Percentiles rank a stretch among this genome's conserved stretches.
Conservation (phyloP, 352 stramenopile species). For the Phytophthora chlamydospora region DNA sequence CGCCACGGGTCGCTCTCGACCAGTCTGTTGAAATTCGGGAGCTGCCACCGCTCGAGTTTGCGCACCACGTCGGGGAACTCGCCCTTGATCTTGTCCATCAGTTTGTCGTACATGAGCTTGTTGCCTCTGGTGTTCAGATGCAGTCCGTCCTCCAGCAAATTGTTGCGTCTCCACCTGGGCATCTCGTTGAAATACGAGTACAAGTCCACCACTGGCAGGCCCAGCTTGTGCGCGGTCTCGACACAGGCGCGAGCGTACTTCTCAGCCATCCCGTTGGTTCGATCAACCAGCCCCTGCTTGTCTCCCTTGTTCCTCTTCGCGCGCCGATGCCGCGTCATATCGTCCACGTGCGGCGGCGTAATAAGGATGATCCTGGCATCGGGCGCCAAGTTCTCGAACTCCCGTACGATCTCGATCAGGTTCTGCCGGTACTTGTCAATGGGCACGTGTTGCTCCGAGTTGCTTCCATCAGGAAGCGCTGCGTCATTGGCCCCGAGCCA, state of each 20-base stretch:
- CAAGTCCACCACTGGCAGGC: slow-evolving; percentile 47
- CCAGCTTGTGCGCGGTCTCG: slow-evolving; percentile 29
- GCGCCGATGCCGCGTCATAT: slow-evolving; percentile 23
- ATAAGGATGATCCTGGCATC: slow-evolving; percentile 50
- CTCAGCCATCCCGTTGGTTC: slow-evolving; percentile 44
- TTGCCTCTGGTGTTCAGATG: slow-evolving; percentile 62
- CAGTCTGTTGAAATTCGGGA: slow-evolving; percentile 24
- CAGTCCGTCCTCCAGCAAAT: slow-evolving; percentile 54
- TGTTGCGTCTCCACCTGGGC: slow-evolving; percentile 42
- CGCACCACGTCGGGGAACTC: slow-evolving; percentile 34
- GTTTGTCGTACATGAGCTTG: slow-evolving; percentile 48
- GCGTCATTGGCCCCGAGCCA: slow-evolving; percentile 75
- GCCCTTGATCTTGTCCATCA: slow-evolving; percentile 41
- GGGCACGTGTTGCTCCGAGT: slow-evolving; percentile 48
- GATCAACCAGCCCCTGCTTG: slow-evolving; percentile 35
- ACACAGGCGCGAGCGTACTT: slow-evolving; percentile 51
- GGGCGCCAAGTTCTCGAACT: slow-evolving; percentile 23
- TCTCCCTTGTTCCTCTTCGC: slow-evolving; percentile 14
- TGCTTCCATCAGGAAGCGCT: slow-evolving; percentile 32
- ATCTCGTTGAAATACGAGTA: slow-evolving; percentile 57
- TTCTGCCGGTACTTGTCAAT: slow-evolving; percentile 57
- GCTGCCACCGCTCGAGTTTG: slow-evolving; percentile 26
- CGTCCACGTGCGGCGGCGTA: slow-evolving; percentile 52
- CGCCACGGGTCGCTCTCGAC: slow-evolving; percentile 28
- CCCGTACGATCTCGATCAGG: slow-evolving; percentile 36